Evolutionary conservation across 2,329 filamentous ascomycete species (phyloP).

Genomic region (Monilinia vaccinii-corymbosi): DNA sequence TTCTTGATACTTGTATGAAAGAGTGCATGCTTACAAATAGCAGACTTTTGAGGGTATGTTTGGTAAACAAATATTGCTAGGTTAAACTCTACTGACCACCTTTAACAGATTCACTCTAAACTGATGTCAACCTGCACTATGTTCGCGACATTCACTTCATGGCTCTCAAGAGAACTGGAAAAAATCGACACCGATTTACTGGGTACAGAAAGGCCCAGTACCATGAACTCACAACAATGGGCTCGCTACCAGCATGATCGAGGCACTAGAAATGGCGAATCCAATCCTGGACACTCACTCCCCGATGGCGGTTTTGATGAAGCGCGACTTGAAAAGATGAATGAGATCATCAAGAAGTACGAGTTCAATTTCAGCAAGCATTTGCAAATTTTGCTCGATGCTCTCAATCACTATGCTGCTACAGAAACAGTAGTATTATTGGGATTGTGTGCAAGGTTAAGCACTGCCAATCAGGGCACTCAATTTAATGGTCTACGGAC

Average conservation of each 20-base stretch:
- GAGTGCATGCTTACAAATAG: constrained; percentile 99
- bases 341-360: constrained; percentile 83
- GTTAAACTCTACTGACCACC: neutral
- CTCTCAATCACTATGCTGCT: constrained; percentile 92
- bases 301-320: constrained; percentile 17
- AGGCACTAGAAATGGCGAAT: constrained; percentile 33
- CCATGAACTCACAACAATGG: constrained; percentile 55
- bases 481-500: constrained; percentile 50
- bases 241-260: constrained; percentile 44
- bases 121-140: constrained; percentile 92
- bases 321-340: constrained; percentile 40
- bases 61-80: neutral
- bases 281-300: constrained; percentile 15
- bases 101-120: constrained; percentile 80
- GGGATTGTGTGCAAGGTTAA: constrained; percentile 74
- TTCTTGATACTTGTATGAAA: constrained; percentile 93
- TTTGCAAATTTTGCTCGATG: constrained; percentile 87
- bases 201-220: constrained; percentile 44
- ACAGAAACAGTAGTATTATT: constrained; percentile 93
- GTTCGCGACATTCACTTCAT: constrained; percentile 84
- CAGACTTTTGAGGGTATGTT: constrained; percentile 72
- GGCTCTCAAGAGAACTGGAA: constrained; percentile 75
- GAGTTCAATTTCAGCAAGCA: constrained; percentile 89
- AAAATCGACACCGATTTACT: constrained; percentile 73
- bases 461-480: constrained; percentile 70